Evolutionary conservation across 768 basidiomycete species (phyloP).

Genomic region (Tricholoma furcatifolium): DNA sequence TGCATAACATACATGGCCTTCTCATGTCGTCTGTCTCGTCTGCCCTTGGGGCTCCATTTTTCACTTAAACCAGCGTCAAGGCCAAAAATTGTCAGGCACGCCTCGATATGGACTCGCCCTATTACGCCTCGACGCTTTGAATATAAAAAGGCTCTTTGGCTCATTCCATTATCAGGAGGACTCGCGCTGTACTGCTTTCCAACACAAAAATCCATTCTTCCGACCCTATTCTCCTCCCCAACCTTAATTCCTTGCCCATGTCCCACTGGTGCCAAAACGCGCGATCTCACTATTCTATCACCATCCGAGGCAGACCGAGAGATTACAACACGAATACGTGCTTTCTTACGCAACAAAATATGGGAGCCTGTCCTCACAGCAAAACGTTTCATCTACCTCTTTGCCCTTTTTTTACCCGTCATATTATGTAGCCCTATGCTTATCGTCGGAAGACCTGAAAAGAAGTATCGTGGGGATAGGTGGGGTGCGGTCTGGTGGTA

Average conservation of each 20-base stretch:
- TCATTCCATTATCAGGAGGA: constrained; percentile 57
- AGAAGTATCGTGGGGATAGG: constrained; percentile 63
- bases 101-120: constrained; percentile 23
- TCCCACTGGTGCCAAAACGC: constrained; percentile 12
- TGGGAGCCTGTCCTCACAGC: constrained; percentile 87
- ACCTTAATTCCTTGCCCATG: constrained; percentile 41
- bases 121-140: constrained; percentile 24
- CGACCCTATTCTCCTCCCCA: constrained; percentile 49
- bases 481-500: constrained; percentile 99
- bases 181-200: constrained; percentile 49
- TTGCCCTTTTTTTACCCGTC: constrained; percentile 84
- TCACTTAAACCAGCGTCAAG: constrained; percentile 17
- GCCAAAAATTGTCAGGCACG: constrained; percentile 8
- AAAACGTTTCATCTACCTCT: constrained; percentile 79
- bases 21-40: constrained; percentile 18
- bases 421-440: constrained; percentile 84
- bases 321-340: constrained; percentile 40
- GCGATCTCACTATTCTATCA: constrained; percentile 53
- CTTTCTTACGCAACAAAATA: constrained; percentile 55
- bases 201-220: constrained; percentile 37
- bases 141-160: constrained; percentile 43
- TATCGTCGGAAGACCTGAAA: constrained; percentile 58
- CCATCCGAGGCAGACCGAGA: constrained; percentile 61
- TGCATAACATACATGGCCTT: constrained; percentile 8
- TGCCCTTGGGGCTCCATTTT: constrained; percentile 24